Conservation (phyloP, 108 stramenopile species). For the Fragilaria crotonensis region DNA sequence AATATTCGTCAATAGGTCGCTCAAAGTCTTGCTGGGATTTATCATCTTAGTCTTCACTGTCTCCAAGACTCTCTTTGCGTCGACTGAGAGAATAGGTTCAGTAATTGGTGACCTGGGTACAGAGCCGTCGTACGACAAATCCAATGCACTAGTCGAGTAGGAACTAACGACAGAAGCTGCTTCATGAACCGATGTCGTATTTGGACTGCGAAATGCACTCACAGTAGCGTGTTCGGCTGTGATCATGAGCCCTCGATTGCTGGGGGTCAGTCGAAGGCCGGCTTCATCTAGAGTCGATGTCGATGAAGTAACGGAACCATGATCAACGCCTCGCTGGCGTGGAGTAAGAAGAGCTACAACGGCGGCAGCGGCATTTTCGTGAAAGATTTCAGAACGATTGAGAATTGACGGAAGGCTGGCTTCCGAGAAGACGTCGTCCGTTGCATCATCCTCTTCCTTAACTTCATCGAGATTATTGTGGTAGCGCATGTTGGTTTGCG, state of each 20-base stretch:
- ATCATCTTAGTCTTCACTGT: slow-evolving; percentile 41
- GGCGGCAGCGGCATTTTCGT: slow-evolving; percentile 47
- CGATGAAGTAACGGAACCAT: slow-evolving; percentile 11
- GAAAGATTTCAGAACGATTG: slow-evolving; percentile 33
- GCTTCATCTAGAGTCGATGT: background rate
- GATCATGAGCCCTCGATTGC: background rate
- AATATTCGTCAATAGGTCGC: slow-evolving; percentile 46
- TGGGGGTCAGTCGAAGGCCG: background rate
- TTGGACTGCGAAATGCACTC: slow-evolving; percentile 5
- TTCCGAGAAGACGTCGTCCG: background rate
- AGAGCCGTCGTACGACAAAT: background rate
- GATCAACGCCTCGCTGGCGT: slow-evolving; percentile 10
- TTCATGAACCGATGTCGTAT: background rate
- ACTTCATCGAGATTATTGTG: background rate
- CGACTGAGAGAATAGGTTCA: slow-evolving; percentile 15
- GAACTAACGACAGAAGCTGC: background rate
- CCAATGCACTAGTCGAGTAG: background rate
- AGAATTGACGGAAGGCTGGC: slow-evolving; percentile 12
- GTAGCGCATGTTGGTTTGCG: background rate
- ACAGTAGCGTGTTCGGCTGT: background rate
- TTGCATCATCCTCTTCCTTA: background rate
- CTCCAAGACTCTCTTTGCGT: slow-evolving; percentile 15
- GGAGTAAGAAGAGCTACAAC: slow-evolving; percentile 41
- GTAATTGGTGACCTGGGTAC: slow-evolving; percentile 12
- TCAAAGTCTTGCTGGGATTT: slow-evolving; percentile 39